Conservation (phyloP, 805 yeast genomes). For the Wickerhamiella brachini region DNA sequence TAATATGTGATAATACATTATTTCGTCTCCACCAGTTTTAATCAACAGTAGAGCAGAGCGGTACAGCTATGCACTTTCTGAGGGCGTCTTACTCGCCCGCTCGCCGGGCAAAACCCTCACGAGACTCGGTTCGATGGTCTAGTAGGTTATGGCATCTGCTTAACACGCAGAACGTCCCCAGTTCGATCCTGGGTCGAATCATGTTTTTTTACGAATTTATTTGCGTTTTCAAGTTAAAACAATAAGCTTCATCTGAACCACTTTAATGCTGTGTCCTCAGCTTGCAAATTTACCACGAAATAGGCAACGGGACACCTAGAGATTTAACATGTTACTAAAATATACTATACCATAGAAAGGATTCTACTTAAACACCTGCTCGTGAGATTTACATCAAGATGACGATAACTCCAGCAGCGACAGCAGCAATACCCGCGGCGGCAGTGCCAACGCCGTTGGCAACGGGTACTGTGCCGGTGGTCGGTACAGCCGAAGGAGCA, state of each 20-base stretch:
- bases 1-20: no score
- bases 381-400: background rate
- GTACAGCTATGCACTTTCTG: no score
- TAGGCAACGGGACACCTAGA: no score
- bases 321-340: no score
- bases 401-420: background rate
- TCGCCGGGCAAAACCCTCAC: no score
- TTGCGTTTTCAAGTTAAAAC: no score
- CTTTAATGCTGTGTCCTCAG: no score
- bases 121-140: constrained; percentile 47
- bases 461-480: background rate
- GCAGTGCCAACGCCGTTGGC: background rate
- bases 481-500: background rate
- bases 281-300: no score
- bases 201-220: constrained; percentile 32
- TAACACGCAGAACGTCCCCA: constrained; percentile 99
- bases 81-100: no score
- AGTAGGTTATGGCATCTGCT: constrained; percentile 99
- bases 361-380: background rate
- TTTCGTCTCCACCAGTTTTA: no score
- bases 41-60: no score
- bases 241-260: no score
- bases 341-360: background rate
- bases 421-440: background rate
- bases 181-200: constrained; percentile 99